Percentiles rank a stretch among this genome's conserved stretches.
Evolutionary conservation across 1,284 basidiomycete genomes (phyloP).

Genomic region (Ganoderma sinense): DNA sequence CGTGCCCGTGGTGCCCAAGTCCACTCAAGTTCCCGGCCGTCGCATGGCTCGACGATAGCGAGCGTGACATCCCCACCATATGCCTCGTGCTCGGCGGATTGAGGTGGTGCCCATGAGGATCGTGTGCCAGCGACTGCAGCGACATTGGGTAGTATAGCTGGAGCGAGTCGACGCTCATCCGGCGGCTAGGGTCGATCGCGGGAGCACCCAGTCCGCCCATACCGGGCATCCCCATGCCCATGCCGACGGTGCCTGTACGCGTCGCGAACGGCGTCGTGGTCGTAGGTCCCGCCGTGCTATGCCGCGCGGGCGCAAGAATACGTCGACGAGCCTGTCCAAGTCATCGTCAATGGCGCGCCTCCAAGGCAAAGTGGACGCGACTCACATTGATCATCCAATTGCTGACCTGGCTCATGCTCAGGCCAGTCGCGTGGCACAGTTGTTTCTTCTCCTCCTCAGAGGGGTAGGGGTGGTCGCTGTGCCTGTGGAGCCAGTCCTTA

Average conservation of each 20-base stretch:
- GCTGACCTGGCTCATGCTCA: constrained; percentile 89
- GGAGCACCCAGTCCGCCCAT: constrained; percentile 40
- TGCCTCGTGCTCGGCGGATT: constrained; percentile 35
- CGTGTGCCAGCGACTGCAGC: constrained; percentile 56
- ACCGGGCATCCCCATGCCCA: constrained; percentile 40
- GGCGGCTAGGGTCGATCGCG: constrained; percentile 42
- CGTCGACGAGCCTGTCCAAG: constrained; percentile 72
- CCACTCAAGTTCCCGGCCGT: constrained; percentile 35
- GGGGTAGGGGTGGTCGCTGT: constrained; percentile 90
- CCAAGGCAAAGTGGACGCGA: constrained; percentile 28
- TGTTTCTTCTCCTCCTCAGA: constrained; percentile 92
- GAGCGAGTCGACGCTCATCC: constrained; percentile 60
- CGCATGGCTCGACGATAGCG: constrained; percentile 36
- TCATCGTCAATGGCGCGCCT: constrained; percentile 9
- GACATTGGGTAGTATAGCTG: constrained; percentile 80
- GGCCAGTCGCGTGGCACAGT: constrained; percentile 83
- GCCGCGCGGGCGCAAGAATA: constrained; percentile 82
- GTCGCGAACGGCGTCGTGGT: constrained; percentile 70
- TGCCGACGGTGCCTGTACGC: constrained; percentile 40
- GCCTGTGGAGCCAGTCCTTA: constrained; percentile 90
- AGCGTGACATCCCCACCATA: constrained; percentile 41
- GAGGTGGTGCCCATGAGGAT: constrained; percentile 26
- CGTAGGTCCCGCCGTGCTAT: constrained; percentile 74
- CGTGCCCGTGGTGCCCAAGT: constrained; percentile 34
- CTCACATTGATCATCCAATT: constrained; percentile 93